Percentiles rank a stretch among this genome's conserved stretches.
These are phyloP conservation scores for Turritis glabra DNA, from an alignment of 345 rosid species.

Conservation along the genomic window DNA sequence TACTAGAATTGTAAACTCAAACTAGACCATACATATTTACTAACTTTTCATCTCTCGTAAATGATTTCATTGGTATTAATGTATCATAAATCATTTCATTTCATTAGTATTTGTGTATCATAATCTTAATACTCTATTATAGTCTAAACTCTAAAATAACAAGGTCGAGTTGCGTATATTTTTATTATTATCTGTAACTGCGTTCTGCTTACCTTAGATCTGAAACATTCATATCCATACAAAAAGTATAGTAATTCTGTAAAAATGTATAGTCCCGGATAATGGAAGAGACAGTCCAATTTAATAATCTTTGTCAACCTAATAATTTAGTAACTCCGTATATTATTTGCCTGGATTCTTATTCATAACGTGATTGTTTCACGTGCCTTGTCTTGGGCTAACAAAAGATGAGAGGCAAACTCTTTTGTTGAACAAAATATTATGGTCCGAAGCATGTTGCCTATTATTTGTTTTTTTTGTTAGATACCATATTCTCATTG, in stretches of 20 bases:
- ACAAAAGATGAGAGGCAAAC: conserved; percentile 9
- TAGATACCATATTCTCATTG: background rate
- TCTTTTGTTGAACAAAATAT: background rate
- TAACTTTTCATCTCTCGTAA: background rate
- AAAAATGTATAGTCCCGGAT: conserved; percentile 8
- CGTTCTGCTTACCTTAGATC: conserved; percentile 2
- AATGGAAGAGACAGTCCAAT: conserved; percentile 29
- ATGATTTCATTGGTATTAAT: background rate
- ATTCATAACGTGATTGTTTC: conserved; percentile 36
- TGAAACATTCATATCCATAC: conserved; percentile 24
- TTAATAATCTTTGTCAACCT: conserved; percentile 13
- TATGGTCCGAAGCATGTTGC: conserved; percentile 19
- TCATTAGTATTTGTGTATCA: background rate
- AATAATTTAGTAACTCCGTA: conserved; percentile 12
- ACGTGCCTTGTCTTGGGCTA: conserved; percentile 36
- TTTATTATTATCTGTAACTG: background rate
- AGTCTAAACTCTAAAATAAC: background rate
- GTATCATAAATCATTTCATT: background rate
- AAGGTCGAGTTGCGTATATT: conserved; percentile 7
- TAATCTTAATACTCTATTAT: background rate
- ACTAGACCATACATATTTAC: background rate
- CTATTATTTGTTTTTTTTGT: background rate
- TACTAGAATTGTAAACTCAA: background rate
- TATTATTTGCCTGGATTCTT: conserved; percentile 13
- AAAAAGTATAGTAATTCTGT: background rate